These are phyloP conservation scores for Podospora comata DNA, from an alignment of 495 filamentous ascomycete genomes.

Conservation along the genomic window DNA sequence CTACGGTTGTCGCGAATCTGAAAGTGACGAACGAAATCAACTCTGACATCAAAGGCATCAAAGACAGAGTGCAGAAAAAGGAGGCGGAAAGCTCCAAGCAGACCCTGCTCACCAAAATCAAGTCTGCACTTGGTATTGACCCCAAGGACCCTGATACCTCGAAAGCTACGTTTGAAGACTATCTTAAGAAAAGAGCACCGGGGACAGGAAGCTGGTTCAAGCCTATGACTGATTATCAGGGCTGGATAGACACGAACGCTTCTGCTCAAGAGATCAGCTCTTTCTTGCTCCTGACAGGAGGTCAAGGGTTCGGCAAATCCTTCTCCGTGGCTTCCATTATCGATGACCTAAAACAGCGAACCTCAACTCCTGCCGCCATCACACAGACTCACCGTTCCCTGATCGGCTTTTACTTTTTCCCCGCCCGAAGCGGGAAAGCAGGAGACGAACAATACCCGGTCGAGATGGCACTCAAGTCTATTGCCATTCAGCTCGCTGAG, in stretches of 20 bases:
- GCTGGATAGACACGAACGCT: background rate
- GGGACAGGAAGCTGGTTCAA: constrained; percentile 8
- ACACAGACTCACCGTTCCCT: constrained; percentile 1
- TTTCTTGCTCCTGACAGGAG: background rate
- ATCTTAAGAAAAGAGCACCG: background rate
- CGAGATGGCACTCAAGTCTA: constrained; percentile 10
- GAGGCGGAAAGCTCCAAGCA: background rate
- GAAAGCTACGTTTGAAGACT: background rate
- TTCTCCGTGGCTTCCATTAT: constrained; percentile 4
- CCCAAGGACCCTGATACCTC: background rate
- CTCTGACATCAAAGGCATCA: background rate
- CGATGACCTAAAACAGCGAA: background rate
- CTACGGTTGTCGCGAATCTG: background rate
- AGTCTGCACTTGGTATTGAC: background rate
- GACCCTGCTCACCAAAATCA: background rate
- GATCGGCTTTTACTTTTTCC: constrained; percentile 11
- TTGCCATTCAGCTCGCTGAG: constrained; percentile 13
- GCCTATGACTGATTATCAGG: background rate
- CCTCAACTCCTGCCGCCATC: background rate
- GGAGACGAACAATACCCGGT: constrained; percentile 9
- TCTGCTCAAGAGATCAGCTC: background rate
- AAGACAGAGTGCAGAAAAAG: background rate
- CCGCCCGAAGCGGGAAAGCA: constrained; percentile 3
- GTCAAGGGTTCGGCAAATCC: background rate
- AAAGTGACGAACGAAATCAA: background rate